Conservation (phyloP, 148 eudicot genomes). For the Simmondsia chinensis region DNA sequence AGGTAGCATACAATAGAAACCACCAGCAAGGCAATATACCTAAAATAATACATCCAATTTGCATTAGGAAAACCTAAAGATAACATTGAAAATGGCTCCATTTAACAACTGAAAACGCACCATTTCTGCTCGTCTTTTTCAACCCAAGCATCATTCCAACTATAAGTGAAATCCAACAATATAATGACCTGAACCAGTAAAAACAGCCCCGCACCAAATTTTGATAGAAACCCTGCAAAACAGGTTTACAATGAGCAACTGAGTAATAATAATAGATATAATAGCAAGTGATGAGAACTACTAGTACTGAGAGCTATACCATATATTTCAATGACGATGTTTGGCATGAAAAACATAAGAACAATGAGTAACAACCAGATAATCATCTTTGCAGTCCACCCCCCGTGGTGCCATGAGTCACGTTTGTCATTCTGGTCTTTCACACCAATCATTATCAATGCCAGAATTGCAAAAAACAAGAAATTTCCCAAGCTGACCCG, state of each 20-base stretch:
- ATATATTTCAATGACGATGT: conserved; percentile 49
- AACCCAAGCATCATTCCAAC: conserved; percentile 99
- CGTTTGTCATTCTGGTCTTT: conserved; percentile 95
- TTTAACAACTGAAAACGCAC: conserved; percentile 24
- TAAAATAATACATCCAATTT: conserved; percentile 18
- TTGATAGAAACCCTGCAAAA: conserved; percentile 62
- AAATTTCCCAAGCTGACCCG: conserved; percentile 94
- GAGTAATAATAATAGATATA: background rate
- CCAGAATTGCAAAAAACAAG: conserved; percentile 66
- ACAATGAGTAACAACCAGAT: conserved; percentile 68
- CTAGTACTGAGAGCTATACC: too few species aligned
- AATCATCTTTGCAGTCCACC: conserved; percentile 78
- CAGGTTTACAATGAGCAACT: background rate
- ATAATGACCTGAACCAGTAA: conserved; percentile 90
- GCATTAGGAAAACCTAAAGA: conserved; percentile 3
- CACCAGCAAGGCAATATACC: conserved; percentile 88
- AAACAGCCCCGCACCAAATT: conserved; percentile 93
- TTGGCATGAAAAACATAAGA: conserved; percentile 87
- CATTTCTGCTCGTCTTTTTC: conserved; percentile 97
- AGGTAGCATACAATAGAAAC: conserved; percentile 72
- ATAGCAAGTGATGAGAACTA: too few species aligned
- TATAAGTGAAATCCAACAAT: conserved; percentile 82
- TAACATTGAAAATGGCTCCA: conserved; percentile 1
- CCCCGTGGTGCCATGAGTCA: conserved; percentile 96
- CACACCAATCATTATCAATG: conserved; percentile 85